Percentiles rank a stretch among this genome's conserved stretches.
Evolutionary conservation across 129 eudicot species (phyloP).

Genomic region (Arctium lappa): DNA sequence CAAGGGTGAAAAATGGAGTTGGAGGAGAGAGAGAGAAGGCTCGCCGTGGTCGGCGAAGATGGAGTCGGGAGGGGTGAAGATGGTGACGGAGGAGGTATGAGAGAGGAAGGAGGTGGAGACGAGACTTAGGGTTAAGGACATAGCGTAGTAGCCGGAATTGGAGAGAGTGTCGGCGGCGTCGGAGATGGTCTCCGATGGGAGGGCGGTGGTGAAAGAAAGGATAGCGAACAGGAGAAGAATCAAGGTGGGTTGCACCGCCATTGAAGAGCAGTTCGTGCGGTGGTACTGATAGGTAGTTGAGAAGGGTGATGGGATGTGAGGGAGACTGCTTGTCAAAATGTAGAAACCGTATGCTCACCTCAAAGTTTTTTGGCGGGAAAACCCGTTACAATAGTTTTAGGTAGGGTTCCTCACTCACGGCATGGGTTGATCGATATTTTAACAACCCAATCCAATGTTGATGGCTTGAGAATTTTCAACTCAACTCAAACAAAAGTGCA

Average conservation of each 20-base stretch:
- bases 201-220: slow-evolving; percentile 26
- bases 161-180: slow-evolving; percentile 53
- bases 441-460: too few relatives aligned
- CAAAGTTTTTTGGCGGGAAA: background rate
- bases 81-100: slow-evolving; percentile 24
- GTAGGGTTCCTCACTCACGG: too few relatives aligned
- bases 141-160: slow-evolving; percentile 50
- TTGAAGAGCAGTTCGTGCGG: slow-evolving; percentile 9
- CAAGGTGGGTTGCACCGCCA: slow-evolving; percentile 21
- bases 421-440: too few relatives aligned
- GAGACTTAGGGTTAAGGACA: slow-evolving; percentile 57
- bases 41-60: slow-evolving; percentile 37
- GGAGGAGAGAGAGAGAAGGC: slow-evolving; percentile 43
- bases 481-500: too few relatives aligned
- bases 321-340: background rate
- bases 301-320: background rate
- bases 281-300: background rate
- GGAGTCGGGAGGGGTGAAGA: slow-evolving; percentile 46
- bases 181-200: slow-evolving; percentile 26
- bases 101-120: slow-evolving; percentile 22
- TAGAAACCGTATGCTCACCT: background rate
- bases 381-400: background rate
- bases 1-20: slow-evolving; percentile 38
- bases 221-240: slow-evolving; percentile 11
- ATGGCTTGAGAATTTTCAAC: too few relatives aligned